Evolutionary conservation across 495 filamentous ascomycete genomes (phyloP), one percentile per base, ranked within the genome.

Genomic region (Neurospora sp.): DNA sequence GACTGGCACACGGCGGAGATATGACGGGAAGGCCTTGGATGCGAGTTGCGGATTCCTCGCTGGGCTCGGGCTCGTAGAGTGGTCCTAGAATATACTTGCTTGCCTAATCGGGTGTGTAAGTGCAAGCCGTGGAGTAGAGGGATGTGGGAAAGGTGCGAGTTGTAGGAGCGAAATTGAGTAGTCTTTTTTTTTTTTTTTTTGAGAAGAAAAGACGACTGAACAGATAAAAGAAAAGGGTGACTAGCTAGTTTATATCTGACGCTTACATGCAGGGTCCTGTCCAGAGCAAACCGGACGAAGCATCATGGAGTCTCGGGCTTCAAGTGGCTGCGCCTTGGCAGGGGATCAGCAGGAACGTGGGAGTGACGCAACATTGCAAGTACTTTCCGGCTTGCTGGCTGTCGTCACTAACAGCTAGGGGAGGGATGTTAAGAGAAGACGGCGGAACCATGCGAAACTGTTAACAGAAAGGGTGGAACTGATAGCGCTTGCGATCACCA

Each of bases 61-160:
- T 80, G 5, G 79, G 79, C 62, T 80, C 78, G 6, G 75, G 79
- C 14, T 80, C 77, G 73, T 80, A 73, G n/a, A 81, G 46, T 16
- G 90, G 89, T 70, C 88, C 88, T 38, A 92, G 84, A 10, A 91
- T 82, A 76, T 88, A 86, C 66, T 86, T 85, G 46, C 80, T 79
- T 5, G 88, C 87, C 87, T 90, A 70, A 62, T 16, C 27, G 54
- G 54, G 27, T 35, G 27, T 62, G 12, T 62, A 62, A 62, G 54
- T 62, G 27, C 54, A 62, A 62, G 54, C 54, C 54, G 54, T 35
- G 54, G 14, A 62, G 54, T 62, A 16, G 54, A 18, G 27, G 46
- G 46, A 27, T 27, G 46, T 0, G 11, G 5, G 46, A 12, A 54
- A 54, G 11, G 27, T 54, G 46, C 5, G 46, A 54, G 46, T 27